A percentile compares a stretch with the other conserved stretches of the same genome.
Evolutionary conservation across 2,329 filamentous ascomycete genomes (phyloP).

Genomic region (Rutstroemia sp.): DNA sequence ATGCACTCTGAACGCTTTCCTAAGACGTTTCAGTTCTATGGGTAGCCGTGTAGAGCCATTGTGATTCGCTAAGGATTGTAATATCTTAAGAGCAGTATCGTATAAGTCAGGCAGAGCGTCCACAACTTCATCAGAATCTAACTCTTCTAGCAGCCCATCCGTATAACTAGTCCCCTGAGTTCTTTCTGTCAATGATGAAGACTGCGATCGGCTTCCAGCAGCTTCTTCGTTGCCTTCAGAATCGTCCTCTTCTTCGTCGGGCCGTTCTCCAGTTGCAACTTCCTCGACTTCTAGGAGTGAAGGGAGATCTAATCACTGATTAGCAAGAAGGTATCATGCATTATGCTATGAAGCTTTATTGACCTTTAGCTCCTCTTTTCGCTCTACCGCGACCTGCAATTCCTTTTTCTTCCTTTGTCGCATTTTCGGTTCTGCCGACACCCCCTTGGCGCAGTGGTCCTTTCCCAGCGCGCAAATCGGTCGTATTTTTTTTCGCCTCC

Average conservation of each 20-base stretch:
- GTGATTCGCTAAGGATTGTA: constrained; percentile 32
- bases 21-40: constrained; percentile 22
- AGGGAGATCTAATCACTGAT: neutral
- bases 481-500: constrained; percentile 13
- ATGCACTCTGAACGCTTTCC: constrained; percentile 24
- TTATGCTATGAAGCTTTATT: neutral
- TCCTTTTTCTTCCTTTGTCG: constrained; percentile 2
- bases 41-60: constrained; percentile 13
- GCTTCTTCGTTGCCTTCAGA: neutral
- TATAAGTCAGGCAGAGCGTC: constrained; percentile 35
- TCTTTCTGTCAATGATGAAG: constrained; percentile 18
- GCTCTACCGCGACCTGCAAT: constrained; percentile 1
- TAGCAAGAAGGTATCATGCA: no score
- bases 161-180: constrained; percentile 20
- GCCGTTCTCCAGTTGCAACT: neutral
- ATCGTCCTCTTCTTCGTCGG: neutral
- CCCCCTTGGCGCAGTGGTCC: constrained; percentile 17
- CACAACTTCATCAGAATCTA: constrained; percentile 31
- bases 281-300: neutral
- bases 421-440: constrained; percentile 18
- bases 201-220: neutral
- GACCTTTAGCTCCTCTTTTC: constrained; percentile 13
- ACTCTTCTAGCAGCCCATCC: constrained; percentile 20
- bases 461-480: constrained; percentile 6
- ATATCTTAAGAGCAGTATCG: constrained; percentile 27